phyloP scores from a whole-genome alignment of 495 filamentous ascomycete species.

The Chaetomium tenue region DNA sequence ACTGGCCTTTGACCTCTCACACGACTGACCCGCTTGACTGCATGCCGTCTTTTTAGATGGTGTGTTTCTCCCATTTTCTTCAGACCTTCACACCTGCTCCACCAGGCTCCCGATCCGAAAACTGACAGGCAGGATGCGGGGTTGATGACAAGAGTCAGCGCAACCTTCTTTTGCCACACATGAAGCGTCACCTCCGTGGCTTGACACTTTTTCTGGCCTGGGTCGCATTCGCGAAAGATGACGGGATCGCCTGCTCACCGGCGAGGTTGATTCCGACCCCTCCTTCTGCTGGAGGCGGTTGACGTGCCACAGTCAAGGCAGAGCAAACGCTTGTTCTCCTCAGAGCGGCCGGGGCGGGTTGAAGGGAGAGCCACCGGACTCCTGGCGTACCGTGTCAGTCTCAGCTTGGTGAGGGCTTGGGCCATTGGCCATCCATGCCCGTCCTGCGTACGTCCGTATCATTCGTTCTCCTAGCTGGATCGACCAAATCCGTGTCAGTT shows the following conservation, averaged over 20 bases:
- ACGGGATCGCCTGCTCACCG: slow-evolving; percentile 1
- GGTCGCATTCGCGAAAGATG: slow-evolving; percentile 4
- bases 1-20: background rate
- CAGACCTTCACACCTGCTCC: background rate
- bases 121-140: background rate
- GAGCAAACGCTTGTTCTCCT: background rate
- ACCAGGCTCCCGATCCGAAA: background rate
- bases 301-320: slow-evolving; percentile 5
- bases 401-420: background rate
- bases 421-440: background rate
- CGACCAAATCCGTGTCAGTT: slow-evolving; percentile 4
- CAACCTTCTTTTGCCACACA: background rate
- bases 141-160: background rate
- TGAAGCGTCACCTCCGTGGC: background rate
- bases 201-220: background rate
- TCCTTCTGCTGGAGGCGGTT: background rate
- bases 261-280: background rate
- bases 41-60: background rate
- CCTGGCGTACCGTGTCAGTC: background rate
- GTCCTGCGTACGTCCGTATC: background rate
- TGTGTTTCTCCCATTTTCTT: background rate
- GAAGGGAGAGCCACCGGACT: background rate
- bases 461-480: background rate
- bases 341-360: background rate
- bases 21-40: background rate